Base-by-base conservation (phyloP, 176 grass and related monocot genomes). In the Chloris gayana region DNA sequence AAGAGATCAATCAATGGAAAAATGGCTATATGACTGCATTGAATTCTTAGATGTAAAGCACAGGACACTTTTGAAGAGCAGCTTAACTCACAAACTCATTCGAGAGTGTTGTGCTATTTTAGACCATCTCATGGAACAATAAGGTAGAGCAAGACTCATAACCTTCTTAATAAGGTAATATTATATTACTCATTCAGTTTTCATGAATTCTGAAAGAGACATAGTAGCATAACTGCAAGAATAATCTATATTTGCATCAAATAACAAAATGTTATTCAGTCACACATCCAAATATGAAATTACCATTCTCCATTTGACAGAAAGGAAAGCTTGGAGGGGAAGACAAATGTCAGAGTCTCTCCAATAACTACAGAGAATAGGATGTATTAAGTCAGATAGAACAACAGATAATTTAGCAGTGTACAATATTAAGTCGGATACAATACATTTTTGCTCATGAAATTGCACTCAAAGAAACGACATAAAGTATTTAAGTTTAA, bases 301-400 rank as follows among this genome's bases (percentile, higher is more conserved):
- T 98, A 98, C 95, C 95, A 98, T 82, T 98, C 95, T 84, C 95
- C 95, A 86, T 98, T 91, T 80, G 88, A 98, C 91, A 95, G 95
- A 88, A 98, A 98, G 82, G 95, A 82, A 78, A 98, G 85, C 79
- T 75, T 60, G n/a, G 88, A 83, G 14, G 95, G 95, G 90, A 91
- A 89, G 54, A 77, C 82, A 69, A 98, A 98, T 38, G 95, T 98
- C 79, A 98, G 77, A 24, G 90, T 91, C 86, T 98, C 95, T 86
- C 95, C 95, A 84, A 98, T 88, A 89, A 95, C 95, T 98, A 67
- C 76, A 95, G 67, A 29, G 69, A 44, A 88, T 80, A 19, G 49
- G 11, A 88, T 30, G 35, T 64, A 64, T 35, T 7, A 65, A 34
- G 64, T 79, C 64, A 89, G 65, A 82, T 67, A 47, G 37, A 45